A percentile compares a stretch with the other conserved stretches of the same genome.
Evolutionary conservation across 805 yeast species (phyloP).

Genomic region (Yamadazyma phyllophila): DNA sequence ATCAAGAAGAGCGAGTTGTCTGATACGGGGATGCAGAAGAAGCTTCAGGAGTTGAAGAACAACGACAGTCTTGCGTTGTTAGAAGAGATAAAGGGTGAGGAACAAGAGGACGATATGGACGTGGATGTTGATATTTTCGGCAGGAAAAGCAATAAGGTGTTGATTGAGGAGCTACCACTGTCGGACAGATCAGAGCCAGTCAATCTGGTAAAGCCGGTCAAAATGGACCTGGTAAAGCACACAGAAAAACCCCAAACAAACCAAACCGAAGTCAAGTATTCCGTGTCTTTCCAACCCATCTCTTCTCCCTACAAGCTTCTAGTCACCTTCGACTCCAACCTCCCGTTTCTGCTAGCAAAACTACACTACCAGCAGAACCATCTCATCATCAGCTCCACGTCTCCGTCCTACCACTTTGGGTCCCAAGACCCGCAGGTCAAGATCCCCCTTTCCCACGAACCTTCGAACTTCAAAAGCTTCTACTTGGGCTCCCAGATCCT

Average conservation of each 20-base stretch:
- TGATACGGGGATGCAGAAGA: conserved; percentile 34
- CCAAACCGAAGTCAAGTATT: background rate
- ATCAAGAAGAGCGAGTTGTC: conserved; percentile 45
- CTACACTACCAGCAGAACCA: conserved; percentile 1
- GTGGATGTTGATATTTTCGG: background rate
- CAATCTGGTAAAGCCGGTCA: no score
- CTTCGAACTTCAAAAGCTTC: conserved; percentile 7
- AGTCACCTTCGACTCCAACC: conserved; percentile 9
- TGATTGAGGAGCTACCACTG: no score
- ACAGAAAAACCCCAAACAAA: conserved; percentile 4
- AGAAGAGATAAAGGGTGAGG: conserved; percentile 36
- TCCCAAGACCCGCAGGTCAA: background rate
- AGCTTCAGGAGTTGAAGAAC: conserved; percentile 31
- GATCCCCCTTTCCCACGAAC: conserved; percentile 1
- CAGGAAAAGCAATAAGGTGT: no score
- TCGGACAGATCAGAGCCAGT: no score
- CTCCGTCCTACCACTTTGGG: background rate
- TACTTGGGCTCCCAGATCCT: background rate
- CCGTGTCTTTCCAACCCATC: conserved; percentile 16
- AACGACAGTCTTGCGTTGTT: conserved; percentile 44
- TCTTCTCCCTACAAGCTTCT: background rate
- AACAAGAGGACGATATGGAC: conserved; percentile 22
- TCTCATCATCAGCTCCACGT: conserved; percentile 3
- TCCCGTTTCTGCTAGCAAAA: conserved; percentile 7
- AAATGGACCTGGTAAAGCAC: conserved; percentile 4